Base-by-base conservation (phyloP, 1,284 basidiomycete species). In the Cutaneotrichosporon sp. region DNA sequence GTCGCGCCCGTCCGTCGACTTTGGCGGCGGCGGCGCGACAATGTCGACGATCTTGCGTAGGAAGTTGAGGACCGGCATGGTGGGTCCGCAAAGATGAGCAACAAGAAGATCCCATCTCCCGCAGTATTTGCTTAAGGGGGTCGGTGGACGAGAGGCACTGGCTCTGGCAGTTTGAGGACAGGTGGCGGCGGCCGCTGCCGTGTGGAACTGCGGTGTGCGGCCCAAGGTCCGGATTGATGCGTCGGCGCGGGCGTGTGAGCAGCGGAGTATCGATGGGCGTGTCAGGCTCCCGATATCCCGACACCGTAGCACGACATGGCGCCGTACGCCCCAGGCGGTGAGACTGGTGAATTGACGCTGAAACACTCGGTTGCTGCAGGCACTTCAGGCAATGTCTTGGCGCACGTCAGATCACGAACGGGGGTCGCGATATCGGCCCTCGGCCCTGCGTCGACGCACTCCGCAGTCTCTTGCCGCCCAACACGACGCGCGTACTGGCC, bases 1-100 rank as follows among this genome's bases (percentile, higher is more conserved):
- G 36, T 69, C 68, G 18, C 68, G 59, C 4, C 68, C 68, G 50
- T 69, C 68, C 1, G 34, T 45, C 4, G 63, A 45, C 55, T 59
- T 62, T 20, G 53, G 47, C 18, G 68, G 62, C 20, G 63, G 63
- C 11, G 68, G 68, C 14, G 62, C 64, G 33, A 69, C 14, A 3
- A 38, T 7, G 58, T 69, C 56, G 22, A 58, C 27, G 25, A 31
- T 47, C 13, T 42, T 46, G 3, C 60, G 60, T 2, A 61, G 31
- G 33, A 18, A 31, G 1, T 27, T 33, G 4, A 42, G 20, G 6
- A 61, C 1, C 31, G 55, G 60, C 60, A 61, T 61, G 24, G 54
- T 53, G 47, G 38, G 38, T 18, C 38, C 18, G 16, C 8, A 36
- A 18, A 42, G 38, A 42, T 42, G 38, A 9, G 38, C 3, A 42